Conservation (phyloP, 2,329 filamentous ascomycete genomes). For the Talaromyces sp. region DNA sequence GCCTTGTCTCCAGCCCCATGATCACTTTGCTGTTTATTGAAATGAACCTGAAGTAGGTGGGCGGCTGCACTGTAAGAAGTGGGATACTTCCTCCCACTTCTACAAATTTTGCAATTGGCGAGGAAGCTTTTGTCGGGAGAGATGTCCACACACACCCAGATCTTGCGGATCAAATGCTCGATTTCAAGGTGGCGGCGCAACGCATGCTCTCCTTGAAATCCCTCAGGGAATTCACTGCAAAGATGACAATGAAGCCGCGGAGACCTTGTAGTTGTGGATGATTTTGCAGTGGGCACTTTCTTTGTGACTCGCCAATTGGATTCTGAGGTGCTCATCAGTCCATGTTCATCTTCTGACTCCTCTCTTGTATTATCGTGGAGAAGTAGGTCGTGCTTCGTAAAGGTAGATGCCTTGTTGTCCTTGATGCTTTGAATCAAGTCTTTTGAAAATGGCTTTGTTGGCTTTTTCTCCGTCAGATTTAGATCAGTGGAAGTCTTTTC, state of each 20-base stretch:
- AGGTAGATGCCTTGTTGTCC: neutral
- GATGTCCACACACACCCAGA: conserved; percentile 62
- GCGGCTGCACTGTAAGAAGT: conserved; percentile 94
- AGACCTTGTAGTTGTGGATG: neutral
- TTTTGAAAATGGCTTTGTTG: neutral
- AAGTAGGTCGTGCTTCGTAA: neutral
- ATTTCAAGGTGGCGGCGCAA: conserved; percentile 56
- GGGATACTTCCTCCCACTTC: conserved; percentile 72
- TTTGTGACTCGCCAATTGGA: no score
- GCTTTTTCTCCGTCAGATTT: neutral
- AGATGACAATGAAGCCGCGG: conserved; percentile 60
- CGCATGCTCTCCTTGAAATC: conserved; percentile 84
- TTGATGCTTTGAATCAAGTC: neutral
- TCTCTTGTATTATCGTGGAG: neutral
- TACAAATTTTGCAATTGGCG: conserved; percentile 78
- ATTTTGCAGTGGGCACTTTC: no score
- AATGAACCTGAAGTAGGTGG: conserved; percentile 83
- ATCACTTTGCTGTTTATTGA: conserved; percentile 60
- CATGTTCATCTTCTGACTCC: neutral
- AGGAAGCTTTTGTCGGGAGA: conserved; percentile 63
- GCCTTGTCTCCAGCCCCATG: neutral
- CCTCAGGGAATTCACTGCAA: conserved; percentile 71
- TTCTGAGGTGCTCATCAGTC: neutral
- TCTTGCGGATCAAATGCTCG: conserved; percentile 46
- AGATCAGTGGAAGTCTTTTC: neutral